Evolutionary conservation across 2,329 filamentous ascomycete genomes (phyloP), one percentile per base, ranked within the genome.

Genomic region (Pseudopyricularia cyperi): DNA sequence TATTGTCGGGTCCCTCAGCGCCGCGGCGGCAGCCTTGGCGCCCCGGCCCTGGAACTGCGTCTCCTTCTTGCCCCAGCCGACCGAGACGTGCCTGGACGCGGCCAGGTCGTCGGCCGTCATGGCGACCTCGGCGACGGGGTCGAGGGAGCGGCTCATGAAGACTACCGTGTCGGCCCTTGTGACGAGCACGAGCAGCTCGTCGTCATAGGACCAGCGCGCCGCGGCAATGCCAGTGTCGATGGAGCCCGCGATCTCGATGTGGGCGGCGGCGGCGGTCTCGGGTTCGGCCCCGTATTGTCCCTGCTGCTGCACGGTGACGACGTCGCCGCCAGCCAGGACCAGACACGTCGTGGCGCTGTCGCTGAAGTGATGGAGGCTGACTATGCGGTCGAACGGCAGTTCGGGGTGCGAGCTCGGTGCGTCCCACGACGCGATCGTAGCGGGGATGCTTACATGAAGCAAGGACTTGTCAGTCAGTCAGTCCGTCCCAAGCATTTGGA

Each of bases 61-160:
- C 68, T 98, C 93, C 64, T 87, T 89, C 72, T 97, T 97, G 54
- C 93, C 93, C 93, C 93, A 98, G 49, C 93, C 93, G 22, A 98
- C 91, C 19, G 89, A 94, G 53, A 96, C 93, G 71, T 96, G 90
- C 65, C 85, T 93, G 26, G 86, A 97, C n/a, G 82, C 80, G 59
- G 85, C 85, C 56, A 95, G 77, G 66, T 95, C 91, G 46, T 90
- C 87, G 0, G 73, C 64, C 0, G 78, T 80, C 65, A 97, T 81
- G 33, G 75, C 71, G 51, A 87, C 76, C 66, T 90, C 86, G 33
- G 85, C 80, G 42, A 95, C 81, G 53, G 83, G 84, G 59, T 97
- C 91, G 58, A 97, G 95, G 26, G 83, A 82, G 56, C 89, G 79
- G 52, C 89, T 95, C 91, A 98, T 96, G 63, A 95, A 88, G 53